These are phyloP conservation scores for Calocybe gambosa DNA, from an alignment of 1,284 basidiomycete species.

Conservation along the genomic window DNA sequence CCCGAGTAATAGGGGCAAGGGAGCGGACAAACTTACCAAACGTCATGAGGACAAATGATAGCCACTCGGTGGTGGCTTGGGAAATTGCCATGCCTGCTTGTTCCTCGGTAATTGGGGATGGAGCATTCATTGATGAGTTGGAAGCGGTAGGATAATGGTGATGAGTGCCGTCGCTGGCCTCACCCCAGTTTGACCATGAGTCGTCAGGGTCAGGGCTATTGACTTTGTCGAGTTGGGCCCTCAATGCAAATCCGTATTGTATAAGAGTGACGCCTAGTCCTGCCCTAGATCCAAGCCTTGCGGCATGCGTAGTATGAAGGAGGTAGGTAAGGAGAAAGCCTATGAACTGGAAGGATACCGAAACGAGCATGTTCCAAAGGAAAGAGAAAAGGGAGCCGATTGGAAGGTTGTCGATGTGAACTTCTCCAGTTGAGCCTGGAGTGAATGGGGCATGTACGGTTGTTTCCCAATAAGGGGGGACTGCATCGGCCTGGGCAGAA, in stretches of 20 bases:
- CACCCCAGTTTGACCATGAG: conserved; percentile 25
- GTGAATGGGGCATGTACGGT: conserved; percentile 82
- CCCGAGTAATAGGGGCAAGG: background rate
- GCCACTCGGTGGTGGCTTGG: conserved; percentile 75
- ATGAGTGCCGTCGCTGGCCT: conserved; percentile 41
- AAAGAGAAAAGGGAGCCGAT: conserved; percentile 84
- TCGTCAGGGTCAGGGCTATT: conserved; percentile 19
- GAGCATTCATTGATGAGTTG: conserved; percentile 19
- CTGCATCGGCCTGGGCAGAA: conserved; percentile 87
- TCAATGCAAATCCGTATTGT: conserved; percentile 88
- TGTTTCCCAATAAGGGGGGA: conserved; percentile 98
- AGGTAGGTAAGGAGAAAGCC: conserved; percentile 95
- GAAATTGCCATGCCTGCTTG: conserved; percentile 35
- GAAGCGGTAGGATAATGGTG: conserved; percentile 23
- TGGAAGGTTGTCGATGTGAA: conserved; percentile 71
- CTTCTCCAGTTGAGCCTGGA: conserved; percentile 51
- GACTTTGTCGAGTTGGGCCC: conserved; percentile 33
- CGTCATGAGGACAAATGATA: conserved; percentile 92
- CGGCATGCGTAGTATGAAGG: conserved; percentile 92
- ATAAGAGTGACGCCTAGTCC: conserved; percentile 95
- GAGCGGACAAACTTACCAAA: conserved; percentile 46
- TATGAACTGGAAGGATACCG: conserved; percentile 95
- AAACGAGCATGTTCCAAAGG: conserved; percentile 90
- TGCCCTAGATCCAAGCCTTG: conserved; percentile 89
- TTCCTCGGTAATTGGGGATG: conserved; percentile 28